Evolutionary conservation across 2,329 filamentous ascomycete species (phyloP), one percentile per base, ranked within the genome.

Genomic region (Xylogone sp.): DNA sequence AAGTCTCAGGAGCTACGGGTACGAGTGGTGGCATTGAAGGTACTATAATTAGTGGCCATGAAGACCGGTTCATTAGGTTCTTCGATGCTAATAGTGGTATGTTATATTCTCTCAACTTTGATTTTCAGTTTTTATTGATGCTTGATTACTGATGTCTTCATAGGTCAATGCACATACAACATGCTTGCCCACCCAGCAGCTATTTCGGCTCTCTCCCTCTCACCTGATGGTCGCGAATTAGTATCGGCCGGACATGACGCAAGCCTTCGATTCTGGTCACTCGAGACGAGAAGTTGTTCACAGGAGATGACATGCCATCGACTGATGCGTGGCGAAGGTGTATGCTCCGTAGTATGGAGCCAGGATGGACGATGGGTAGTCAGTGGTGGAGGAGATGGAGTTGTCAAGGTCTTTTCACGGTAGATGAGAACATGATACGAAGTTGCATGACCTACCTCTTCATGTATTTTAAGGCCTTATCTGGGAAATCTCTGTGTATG

Each of bases 21-120:
- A 88, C 89, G 21, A 75, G 78, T 31, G 90, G 87, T 51, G 88
- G 88, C 29, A 85, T 96, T 1, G 92, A 97, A 69, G 94, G 94
- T 12, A 89, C 95, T 20, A 88, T 99, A 53, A 97, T 99, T 58
- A 95, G 89, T 55, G 94, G 94, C 58, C 93, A 99, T 67, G 94
- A 99, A 74, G 94, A 99, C 72, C 86, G 89, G 61, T 97, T 91
- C 65, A 91, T 99, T 61, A 82, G 93, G 59, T 96, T 99, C 78
- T 99, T 96, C 69, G 94, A 99, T 76, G 94, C 94, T 56, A 97
- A 99, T 67, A 96, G 90, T 72, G 94, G 94, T 97, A 87, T 71
- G 89, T 82, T 39, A 9, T 13, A 42, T 44, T 22, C 8, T 5
- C 19, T 24, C 1, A 16, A 4, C 19, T 27, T 34, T n/a, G n/a